Conservation (phyloP, 23 red algal species). For the Gracilaria domingensis region DNA sequence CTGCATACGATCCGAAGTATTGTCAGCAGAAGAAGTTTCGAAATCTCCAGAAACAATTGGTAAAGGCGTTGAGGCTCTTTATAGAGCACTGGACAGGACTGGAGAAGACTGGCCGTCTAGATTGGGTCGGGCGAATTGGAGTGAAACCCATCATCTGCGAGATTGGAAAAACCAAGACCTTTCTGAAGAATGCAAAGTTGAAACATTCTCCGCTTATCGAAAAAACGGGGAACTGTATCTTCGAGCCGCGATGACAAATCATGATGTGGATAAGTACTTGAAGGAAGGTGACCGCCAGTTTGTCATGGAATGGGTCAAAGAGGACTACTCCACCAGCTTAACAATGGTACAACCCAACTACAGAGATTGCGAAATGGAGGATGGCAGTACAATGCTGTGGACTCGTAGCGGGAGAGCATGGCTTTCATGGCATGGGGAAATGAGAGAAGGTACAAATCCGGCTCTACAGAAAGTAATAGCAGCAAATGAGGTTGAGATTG, state of each 20-base stretch:
- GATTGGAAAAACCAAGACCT: conserved; percentile 13
- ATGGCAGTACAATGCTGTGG: conserved; percentile 26
- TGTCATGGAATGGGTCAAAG: conserved; percentile 41
- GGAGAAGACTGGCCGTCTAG: background rate
- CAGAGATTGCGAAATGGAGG: background rate
- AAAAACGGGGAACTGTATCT: background rate
- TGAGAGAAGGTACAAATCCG: background rate
- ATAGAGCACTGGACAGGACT: background rate
- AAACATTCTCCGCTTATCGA: conserved; percentile 19
- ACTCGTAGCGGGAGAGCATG: background rate
- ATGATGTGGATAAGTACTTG: conserved; percentile 5
- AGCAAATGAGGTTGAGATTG: conserved; percentile 23
- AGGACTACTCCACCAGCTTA: conserved; percentile 12
- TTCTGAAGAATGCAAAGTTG: conserved; percentile 3
- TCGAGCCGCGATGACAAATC: conserved; percentile 25
- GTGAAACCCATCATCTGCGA: background rate
- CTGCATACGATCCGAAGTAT: background rate
- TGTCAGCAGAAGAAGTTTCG: background rate
- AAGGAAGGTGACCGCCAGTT: conserved; percentile 19
- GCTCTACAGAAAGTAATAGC: background rate
- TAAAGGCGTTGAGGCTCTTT: background rate
- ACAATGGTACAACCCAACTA: background rate
- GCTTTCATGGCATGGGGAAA: conserved; percentile 37
- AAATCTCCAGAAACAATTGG: background rate
- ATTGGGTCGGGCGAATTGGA: background rate